These are phyloP conservation scores for Monosporascus sp. DNA, from an alignment of 2,329 filamentous ascomycete genomes.

Conservation along the genomic window DNA sequence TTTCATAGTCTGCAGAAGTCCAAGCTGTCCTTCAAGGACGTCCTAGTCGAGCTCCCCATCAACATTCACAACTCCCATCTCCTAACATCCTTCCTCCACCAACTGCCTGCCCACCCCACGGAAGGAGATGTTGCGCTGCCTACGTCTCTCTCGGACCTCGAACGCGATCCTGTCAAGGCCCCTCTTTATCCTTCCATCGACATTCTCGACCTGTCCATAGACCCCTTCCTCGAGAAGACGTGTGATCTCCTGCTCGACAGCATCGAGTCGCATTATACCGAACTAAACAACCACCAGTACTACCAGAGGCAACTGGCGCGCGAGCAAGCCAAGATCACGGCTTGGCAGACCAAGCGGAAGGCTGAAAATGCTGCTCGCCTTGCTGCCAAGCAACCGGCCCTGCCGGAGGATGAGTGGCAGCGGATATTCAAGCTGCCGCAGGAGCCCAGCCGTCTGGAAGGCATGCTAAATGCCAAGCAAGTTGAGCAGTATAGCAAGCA, in stretches of 20 bases:
- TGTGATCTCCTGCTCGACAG: slow-evolving; percentile 93
- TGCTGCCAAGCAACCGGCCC: slow-evolving; percentile 78
- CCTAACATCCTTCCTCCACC: slow-evolving; percentile 90
- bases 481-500: slow-evolving; percentile 97
- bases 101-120: slow-evolving; percentile 66
- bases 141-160: slow-evolving; percentile 71
- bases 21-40: slow-evolving; percentile 88
- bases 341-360: slow-evolving; percentile 96
- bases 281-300: slow-evolving; percentile 97
- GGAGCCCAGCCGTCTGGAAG: slow-evolving; percentile 88
- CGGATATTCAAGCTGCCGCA: slow-evolving; percentile 95
- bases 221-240: slow-evolving; percentile 97
- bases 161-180: slow-evolving; percentile 53
- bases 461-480: slow-evolving; percentile 90
- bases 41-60: slow-evolving; percentile 84
- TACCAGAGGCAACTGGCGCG: slow-evolving; percentile 91
- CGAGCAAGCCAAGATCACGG: slow-evolving; percentile 92
- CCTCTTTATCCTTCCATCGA: slow-evolving; percentile 86
- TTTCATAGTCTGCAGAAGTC: slow-evolving; percentile 78
- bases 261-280: slow-evolving; percentile 96
- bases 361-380: slow-evolving; percentile 83
- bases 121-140: slow-evolving; percentile 69
- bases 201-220: slow-evolving; percentile 84
- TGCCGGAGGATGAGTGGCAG: slow-evolving; percentile 98
- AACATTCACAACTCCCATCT: slow-evolving; percentile 95